These are phyloP conservation scores for Nephelium lappaceum DNA, from an alignment of 345 rosid genomes.

Conservation along the genomic window DNA sequence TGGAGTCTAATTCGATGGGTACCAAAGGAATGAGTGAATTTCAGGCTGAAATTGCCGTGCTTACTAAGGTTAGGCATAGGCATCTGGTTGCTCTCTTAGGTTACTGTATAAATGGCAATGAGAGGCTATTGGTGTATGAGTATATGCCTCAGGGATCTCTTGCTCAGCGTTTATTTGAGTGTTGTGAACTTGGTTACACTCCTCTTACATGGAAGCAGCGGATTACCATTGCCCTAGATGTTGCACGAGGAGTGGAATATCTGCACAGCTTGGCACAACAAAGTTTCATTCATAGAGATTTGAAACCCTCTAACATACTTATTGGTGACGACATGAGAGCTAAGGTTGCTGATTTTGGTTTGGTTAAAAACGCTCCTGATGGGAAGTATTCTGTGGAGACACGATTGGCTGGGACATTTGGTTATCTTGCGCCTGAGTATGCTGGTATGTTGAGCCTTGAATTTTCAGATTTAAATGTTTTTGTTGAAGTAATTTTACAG, in stretches of 20 bases:
- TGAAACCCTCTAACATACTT: constrained; percentile 88
- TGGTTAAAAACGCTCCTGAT: constrained; percentile 87
- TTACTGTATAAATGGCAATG: constrained; percentile 73
- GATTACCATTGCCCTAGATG: constrained; percentile 76
- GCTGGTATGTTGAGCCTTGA: constrained; percentile 61
- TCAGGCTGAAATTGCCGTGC: constrained; percentile 86
- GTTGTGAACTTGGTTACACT: constrained; percentile 40
- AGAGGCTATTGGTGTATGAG: constrained; percentile 84
- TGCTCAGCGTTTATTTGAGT: constrained; percentile 75
- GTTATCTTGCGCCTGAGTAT: constrained; percentile 96
- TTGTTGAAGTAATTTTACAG: constrained; percentile 5
- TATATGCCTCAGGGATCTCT: constrained; percentile 92
- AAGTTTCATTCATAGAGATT: constrained; percentile 90
- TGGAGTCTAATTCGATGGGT: constrained; percentile 63
- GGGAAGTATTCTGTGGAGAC: constrained; percentile 89
- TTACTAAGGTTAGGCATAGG: constrained; percentile 85
- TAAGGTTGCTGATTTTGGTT: constrained; percentile 90
- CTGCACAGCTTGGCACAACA: constrained; percentile 87
- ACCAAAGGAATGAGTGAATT: constrained; percentile 81
- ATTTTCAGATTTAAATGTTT: neutral
- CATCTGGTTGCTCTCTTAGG: constrained; percentile 87
- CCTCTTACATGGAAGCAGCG: constrained; percentile 87
- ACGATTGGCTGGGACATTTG: constrained; percentile 93
- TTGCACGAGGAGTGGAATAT: constrained; percentile 91
- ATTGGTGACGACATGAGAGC: constrained; percentile 95